These are phyloP conservation scores for Colletotrichum lindemuthianum DNA, from an alignment of 2,329 filamentous ascomycete genomes.

Conservation along the genomic window DNA sequence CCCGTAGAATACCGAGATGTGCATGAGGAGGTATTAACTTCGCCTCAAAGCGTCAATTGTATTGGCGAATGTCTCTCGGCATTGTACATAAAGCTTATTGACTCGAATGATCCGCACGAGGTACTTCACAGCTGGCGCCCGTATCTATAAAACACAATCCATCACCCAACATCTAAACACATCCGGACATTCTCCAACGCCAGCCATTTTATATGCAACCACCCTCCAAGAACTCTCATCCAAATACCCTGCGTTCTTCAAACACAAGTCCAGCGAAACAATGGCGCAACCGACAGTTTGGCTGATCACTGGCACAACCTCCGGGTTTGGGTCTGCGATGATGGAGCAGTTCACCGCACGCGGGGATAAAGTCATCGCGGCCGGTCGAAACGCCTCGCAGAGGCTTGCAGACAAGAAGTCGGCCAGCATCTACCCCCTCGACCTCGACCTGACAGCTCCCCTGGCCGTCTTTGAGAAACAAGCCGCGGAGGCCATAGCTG, in stretches of 20 bases:
- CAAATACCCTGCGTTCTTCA: neutral
- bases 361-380: constrained; percentile 56
- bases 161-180: neutral
- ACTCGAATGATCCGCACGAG: too few relatives aligned
- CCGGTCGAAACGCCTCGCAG: constrained; percentile 57
- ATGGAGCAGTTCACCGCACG: constrained; percentile 52
- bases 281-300: constrained; percentile 44
- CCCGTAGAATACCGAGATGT: too few relatives aligned
- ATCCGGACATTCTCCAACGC: neutral
- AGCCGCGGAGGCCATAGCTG: constrained; percentile 49
- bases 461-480: constrained; percentile 47
- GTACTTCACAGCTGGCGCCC: too few relatives aligned
- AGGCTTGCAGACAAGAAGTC: constrained; percentile 52
- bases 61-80: too few relatives aligned
- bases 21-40: too few relatives aligned
- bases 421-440: constrained; percentile 50
- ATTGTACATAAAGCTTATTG: too few relatives aligned
- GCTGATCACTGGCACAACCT: constrained; percentile 47
- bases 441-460: constrained; percentile 43
- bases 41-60: too few relatives aligned
- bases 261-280: neutral
- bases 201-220: too few relatives aligned
- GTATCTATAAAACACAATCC: too few relatives aligned
- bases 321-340: constrained; percentile 43
- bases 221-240: neutral